Evolutionary conservation across 73 alveolate genomes (phyloP), one percentile per base, ranked within the genome.

Genomic region (Uronychia setigera): DNA sequence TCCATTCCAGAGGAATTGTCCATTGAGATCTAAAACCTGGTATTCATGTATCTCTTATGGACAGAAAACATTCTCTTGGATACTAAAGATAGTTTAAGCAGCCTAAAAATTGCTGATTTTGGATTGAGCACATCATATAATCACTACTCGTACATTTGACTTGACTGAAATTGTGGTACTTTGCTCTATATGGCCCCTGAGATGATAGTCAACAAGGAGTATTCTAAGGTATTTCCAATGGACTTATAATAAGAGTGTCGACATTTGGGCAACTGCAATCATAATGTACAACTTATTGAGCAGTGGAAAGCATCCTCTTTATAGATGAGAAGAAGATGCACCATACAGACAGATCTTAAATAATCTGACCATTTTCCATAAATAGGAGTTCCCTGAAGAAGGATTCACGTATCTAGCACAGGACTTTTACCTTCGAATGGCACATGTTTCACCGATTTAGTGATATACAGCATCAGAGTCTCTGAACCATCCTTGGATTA

Each of bases 1-100:
- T 94, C 79, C 98, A 94, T 83, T 91, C 96, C 29, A 87, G 83
- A 46, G 96, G 98, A 27, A 84, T 94, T n/a, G 94, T 94, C 59
- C 98, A 94, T 83, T 81, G 98, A 77, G 98, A 94, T 83, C 59
- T 94, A 46, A 94, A 94, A 59, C 96, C 96, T 9, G 98, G 89
- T 91, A 93, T 90, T 67, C 79, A 67, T 1, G 67, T 9, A 84
- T 91, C 74, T 25, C 46, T 25, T 60, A n/a, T n/a, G n/a, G n/a
- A n/a, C n/a, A 81, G 88, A 81, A 74, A 84, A 84, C 35, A 84
- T 84, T 19, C 83, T 84, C 26, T 29, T 84, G 33, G 90, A 81
- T 1, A 81, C 60, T 76, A 58, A 33, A 33, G 77, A 84, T 75
- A 74, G 57, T 57, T 58, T 77, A 11, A n/a, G 81, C 25, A n/a